Percentiles rank a stretch among this genome's conserved stretches.
Conservation (phyloP, 768 basidiomycete genomes). For the Tricholoma sp. region DNA sequence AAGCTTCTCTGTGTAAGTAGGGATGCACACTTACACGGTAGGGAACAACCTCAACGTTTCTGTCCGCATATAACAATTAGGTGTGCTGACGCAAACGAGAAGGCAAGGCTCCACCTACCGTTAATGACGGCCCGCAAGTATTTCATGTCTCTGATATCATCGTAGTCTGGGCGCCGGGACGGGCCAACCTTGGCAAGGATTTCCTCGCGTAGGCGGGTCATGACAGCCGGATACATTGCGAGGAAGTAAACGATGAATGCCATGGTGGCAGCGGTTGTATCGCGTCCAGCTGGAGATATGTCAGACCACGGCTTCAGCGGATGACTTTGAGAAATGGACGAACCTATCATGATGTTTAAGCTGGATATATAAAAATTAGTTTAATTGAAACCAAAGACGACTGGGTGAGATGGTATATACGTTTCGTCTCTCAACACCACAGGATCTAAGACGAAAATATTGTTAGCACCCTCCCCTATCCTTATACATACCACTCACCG, state of each 20-base stretch:
- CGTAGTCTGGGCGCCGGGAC: slow-evolving; percentile 43
- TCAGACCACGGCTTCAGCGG: not conserved
- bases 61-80: slow-evolving; percentile 5
- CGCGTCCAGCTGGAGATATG: slow-evolving; percentile 31
- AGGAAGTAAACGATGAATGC: slow-evolving; percentile 38
- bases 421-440: slow-evolving; percentile 44
- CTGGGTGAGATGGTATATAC: slow-evolving; percentile 16
- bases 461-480: too few relatives aligned
- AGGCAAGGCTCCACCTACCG: slow-evolving; percentile 28
- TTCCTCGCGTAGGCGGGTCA: slow-evolving; percentile 48
- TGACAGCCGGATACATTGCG: slow-evolving; percentile 45
- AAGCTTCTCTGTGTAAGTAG: not conserved
- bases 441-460: slow-evolving; percentile 23
- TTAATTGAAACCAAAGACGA: not conserved
- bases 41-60: slow-evolving; percentile 57
- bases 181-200: slow-evolving; percentile 48
- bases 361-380: slow-evolving; percentile 12
- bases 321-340: not conserved
- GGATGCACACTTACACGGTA: slow-evolving; percentile 35
- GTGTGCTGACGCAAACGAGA: not conserved
- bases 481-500: slow-evolving; percentile 22
- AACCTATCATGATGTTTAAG: slow-evolving; percentile 42
- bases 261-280: slow-evolving; percentile 41
- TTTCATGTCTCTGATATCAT: slow-evolving; percentile 58
- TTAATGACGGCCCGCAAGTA: slow-evolving; percentile 63